These are phyloP conservation scores for Licmophora abbreviata DNA, from an alignment of 108 stramenopile genomes.

Conservation along the genomic window DNA sequence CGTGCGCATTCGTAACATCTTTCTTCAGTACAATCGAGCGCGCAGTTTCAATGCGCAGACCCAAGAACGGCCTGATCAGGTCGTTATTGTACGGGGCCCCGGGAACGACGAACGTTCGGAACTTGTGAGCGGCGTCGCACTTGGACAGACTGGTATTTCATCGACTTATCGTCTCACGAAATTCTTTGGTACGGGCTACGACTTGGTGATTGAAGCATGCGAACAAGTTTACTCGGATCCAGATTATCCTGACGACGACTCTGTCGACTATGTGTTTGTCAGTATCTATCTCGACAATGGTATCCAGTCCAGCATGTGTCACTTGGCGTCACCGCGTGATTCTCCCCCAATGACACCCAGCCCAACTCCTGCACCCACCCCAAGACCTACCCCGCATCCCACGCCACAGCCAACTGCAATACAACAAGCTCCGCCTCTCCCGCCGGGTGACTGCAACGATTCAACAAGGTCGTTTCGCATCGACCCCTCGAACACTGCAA, in stretches of 20 bases:
- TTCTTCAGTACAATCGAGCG: neutral
- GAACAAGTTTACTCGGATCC: neutral
- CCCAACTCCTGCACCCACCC: neutral
- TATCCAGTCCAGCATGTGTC: neutral
- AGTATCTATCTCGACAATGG: conserved; percentile 1
- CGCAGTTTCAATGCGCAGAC: neutral
- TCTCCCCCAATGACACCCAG: neutral
- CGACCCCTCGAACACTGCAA: no score
- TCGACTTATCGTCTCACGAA: conserved; percentile 13
- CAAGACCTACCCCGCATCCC: neutral
- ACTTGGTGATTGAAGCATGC: conserved; percentile 1
- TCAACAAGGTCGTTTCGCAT: no score
- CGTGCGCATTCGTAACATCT: neutral
- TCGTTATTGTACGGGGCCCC: neutral
- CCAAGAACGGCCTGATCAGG: neutral
- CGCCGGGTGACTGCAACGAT: no score
- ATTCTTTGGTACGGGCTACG: conserved; percentile 7
- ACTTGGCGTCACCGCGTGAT: neutral
- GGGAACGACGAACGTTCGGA: neutral
- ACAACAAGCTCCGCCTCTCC: no score
- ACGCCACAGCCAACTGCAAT: neutral
- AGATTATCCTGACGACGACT: no score
- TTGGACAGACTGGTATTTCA: conserved; percentile 17
- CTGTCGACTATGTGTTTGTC: neutral
- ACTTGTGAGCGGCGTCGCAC: conserved; percentile 14